Evolutionary conservation across 306 rosid genomes (phyloP), one percentile per base, ranked within the genome.

Genomic region (Citrullus colocynthis): DNA sequence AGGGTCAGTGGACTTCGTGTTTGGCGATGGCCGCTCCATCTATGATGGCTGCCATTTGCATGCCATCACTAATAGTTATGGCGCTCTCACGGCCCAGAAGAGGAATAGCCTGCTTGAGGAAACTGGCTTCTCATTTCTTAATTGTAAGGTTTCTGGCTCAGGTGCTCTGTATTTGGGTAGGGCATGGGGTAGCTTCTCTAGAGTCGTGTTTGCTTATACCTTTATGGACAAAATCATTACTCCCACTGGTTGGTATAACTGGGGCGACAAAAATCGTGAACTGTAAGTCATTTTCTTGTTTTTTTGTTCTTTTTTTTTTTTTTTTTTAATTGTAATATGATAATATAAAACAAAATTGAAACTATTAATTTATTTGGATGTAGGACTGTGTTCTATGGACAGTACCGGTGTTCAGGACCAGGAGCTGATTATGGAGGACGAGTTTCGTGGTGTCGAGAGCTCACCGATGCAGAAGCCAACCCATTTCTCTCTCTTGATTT

Each of bases 111-210:
- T 92, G 21, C 75, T 87, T 79, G 90, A 95, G 15, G 92, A 95
- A 85, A 90, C 99, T n/a, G 99, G 99, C 14, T 95, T 95, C 86
- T 92, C 99, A 2, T 95, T 95, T 56, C 93, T 92, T 51, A 80
- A 95, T 87, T 95, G 98, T 83, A 90, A 86, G 86, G 97, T 95
- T 83, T 92, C 98, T 82, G 98, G 97, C 0, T 92, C 97, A 28
- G 98, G 98, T 36, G 98, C 97, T 57, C 85, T 95, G 11, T 95
- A 90, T 84, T 93, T 95, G 51, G 98, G 98, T 37, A 87, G 98
- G 86, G 98, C 98, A 11, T 95, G 98, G 98, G 97, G 97, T 75
- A 94, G 91, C 51, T 95, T 92, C 82, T 95, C 98, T 12, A 85
- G 97, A 59, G 98, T 95, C 12, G 84, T 95, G 77, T 95, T 95